Evolutionary conservation across 2,329 filamentous ascomycete species (phyloP).

Genomic region (Colletotrichum costaricense): DNA sequence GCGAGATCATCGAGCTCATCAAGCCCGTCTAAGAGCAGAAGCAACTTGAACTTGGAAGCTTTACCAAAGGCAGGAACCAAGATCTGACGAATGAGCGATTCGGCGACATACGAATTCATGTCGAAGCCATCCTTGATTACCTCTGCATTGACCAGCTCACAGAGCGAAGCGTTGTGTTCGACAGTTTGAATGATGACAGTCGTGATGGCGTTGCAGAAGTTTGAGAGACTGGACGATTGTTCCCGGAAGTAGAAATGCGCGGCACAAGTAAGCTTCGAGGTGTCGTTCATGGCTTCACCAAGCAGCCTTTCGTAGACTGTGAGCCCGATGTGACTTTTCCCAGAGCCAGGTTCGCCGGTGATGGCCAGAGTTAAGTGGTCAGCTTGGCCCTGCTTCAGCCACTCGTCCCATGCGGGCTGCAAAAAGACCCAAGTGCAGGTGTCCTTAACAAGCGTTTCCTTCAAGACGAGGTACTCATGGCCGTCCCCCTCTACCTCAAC

Average conservation of each 20-base stretch:
- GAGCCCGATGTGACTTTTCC: slow-evolving; percentile 47
- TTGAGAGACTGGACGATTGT: slow-evolving; percentile 41
- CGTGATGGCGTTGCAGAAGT: slow-evolving; percentile 40
- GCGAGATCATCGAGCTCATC: slow-evolving; percentile 42
- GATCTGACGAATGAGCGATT: slow-evolving; percentile 39
- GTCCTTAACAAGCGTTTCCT: slow-evolving; percentile 43
- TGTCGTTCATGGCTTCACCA: slow-evolving; percentile 28
- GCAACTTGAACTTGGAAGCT: slow-evolving; percentile 38
- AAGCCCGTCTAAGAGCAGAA: slow-evolving; percentile 46
- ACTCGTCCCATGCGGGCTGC: slow-evolving; percentile 43
- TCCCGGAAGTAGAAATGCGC: slow-evolving; percentile 52
- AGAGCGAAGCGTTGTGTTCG: slow-evolving; percentile 42
- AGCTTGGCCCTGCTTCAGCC: slow-evolving; percentile 35
- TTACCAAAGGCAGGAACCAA: slow-evolving; percentile 39
- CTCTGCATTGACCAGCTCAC: slow-evolving; percentile 44
- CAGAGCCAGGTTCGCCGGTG: slow-evolving; percentile 43
- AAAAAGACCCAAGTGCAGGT: slow-evolving; percentile 46
- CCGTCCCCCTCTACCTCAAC: slow-evolving; percentile 38
- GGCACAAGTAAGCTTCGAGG: slow-evolving; percentile 37
- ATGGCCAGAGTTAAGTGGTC: slow-evolving; percentile 42
- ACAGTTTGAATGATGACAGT: slow-evolving; percentile 45
- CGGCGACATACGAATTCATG: slow-evolving; percentile 30
- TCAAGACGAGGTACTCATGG: slow-evolving; percentile 42
- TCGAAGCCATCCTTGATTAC: slow-evolving; percentile 39
- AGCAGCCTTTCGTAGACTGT: slow-evolving; percentile 38